Conservation (phyloP, 2,329 filamentous ascomycete species). For the Passalora sequoiae region DNA sequence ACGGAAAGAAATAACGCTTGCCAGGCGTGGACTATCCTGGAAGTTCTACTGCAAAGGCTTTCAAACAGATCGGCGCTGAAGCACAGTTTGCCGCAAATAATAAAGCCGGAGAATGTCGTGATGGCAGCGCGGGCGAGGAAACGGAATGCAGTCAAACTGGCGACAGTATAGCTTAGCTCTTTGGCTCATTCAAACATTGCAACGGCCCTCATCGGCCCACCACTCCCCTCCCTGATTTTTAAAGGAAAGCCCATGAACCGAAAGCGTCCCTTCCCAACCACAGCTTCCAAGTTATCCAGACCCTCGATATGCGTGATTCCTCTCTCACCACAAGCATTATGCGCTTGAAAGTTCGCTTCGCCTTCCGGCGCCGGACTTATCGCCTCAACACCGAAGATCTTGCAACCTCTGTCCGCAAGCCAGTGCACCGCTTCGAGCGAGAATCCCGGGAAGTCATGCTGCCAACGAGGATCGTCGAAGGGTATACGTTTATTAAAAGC, state of each 20-base stretch:
- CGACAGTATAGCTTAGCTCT: too few species aligned
- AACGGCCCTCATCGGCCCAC: slow-evolving; percentile 28
- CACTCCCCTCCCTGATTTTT: slow-evolving; percentile 27
- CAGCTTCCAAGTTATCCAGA: slow-evolving; percentile 24
- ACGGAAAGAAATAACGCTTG: too few species aligned
- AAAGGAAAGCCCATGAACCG: slow-evolving; percentile 26
- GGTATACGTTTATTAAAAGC: slow-evolving; percentile 24
- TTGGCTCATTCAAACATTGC: slow-evolving; percentile 23
- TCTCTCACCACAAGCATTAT: slow-evolving; percentile 27
- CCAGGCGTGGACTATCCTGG: too few species aligned
- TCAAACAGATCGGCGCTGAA: too few species aligned
- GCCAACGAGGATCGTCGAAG: slow-evolving; percentile 27
- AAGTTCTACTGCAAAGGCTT: too few species aligned
- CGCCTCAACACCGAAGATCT: slow-evolving; percentile 29
- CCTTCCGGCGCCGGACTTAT: slow-evolving; percentile 27
- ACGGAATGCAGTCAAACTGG: too few species aligned
- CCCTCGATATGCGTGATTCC: slow-evolving; percentile 29
- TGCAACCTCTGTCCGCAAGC: slow-evolving; percentile 27
- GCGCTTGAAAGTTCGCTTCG: slow-evolving; percentile 27
- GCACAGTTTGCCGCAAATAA: too few species aligned
- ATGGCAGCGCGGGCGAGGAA: too few species aligned
- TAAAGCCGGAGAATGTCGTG: too few species aligned
- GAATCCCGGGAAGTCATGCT: slow-evolving; percentile 27
- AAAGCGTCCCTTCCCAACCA: slow-evolving; percentile 25
- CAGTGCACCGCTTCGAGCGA: slow-evolving; percentile 25